Conservation (phyloP, 1,284 basidiomycete genomes). For the Marasmius oreades region DNA sequence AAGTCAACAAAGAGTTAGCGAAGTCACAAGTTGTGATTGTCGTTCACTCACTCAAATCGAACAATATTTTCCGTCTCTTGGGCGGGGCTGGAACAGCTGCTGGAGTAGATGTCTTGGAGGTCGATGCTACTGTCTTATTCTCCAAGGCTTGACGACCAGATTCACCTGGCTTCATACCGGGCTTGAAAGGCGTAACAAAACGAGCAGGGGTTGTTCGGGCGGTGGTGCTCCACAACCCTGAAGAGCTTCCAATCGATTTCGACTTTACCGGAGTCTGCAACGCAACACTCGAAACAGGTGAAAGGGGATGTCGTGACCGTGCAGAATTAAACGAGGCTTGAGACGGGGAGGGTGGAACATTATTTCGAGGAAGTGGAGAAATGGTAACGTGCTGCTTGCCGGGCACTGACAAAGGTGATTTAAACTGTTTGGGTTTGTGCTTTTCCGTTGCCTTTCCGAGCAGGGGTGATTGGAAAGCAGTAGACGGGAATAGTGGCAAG, state of each 20-base stretch:
- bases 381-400: slow-evolving; percentile 15
- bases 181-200: slow-evolving; percentile 73
- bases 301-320: slow-evolving; percentile 20
- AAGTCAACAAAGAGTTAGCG: slow-evolving; percentile 7
- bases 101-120: slow-evolving; percentile 3
- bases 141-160: slow-evolving; percentile 36
- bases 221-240: slow-evolving; percentile 20
- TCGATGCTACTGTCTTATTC: slow-evolving; percentile 3
- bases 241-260: slow-evolving; percentile 12
- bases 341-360: slow-evolving; percentile 11
- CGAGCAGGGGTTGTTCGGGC: slow-evolving; percentile 33
- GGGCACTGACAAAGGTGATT: slow-evolving; percentile 43
- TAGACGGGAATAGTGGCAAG: slow-evolving; percentile 16
- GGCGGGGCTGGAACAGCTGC: slow-evolving; percentile 6
- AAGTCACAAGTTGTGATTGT: not conserved
- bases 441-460: slow-evolving; percentile 23
- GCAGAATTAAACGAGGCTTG: slow-evolving; percentile 15
- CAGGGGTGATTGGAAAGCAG: slow-evolving; percentile 18
- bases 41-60: slow-evolving; percentile 44
- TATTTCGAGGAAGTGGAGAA: slow-evolving; percentile 31
- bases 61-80: slow-evolving; percentile 25
- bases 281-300: slow-evolving; percentile 12
- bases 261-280: slow-evolving; percentile 17
- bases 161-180: slow-evolving; percentile 52
- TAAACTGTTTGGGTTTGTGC: slow-evolving; percentile 46